Percentiles rank a stretch among this genome's conserved stretches.
These are phyloP conservation scores for Pittosporum tobira DNA, from an alignment of 129 eudicot species.

Conservation along the genomic window DNA sequence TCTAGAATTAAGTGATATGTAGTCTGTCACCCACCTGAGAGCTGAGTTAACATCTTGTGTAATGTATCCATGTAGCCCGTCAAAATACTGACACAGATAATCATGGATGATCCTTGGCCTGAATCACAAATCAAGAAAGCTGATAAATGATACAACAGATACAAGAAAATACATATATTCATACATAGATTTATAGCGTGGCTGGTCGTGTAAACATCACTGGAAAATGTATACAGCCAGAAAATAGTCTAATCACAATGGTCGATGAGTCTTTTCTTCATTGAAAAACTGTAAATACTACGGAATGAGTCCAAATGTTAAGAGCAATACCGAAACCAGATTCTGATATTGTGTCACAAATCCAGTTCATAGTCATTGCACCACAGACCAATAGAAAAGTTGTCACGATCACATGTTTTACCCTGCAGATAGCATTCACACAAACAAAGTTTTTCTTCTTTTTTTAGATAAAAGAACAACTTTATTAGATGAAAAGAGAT, in stretches of 20 bases:
- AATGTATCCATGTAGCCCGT: constrained; percentile 85
- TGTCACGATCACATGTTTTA: constrained; percentile 77
- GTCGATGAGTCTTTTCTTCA: too few species aligned
- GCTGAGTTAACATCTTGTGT: constrained; percentile 82
- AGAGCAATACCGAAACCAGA: constrained; percentile 77
- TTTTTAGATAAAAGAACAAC: too few species aligned
- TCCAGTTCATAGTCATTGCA: constrained; percentile 91
- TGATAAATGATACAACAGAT: neutral
- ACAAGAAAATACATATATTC: neutral
- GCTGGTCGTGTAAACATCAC: neutral
- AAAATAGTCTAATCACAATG: too few species aligned
- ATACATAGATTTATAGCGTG: neutral
- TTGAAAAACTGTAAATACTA: neutral
- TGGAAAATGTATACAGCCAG: too few species aligned
- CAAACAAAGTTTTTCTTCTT: too few species aligned
- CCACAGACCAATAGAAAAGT: constrained; percentile 73
- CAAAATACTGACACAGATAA: constrained; percentile 83
- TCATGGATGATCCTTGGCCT: constrained; percentile 96
- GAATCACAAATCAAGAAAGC: constrained; percentile 15
- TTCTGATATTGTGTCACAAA: constrained; percentile 84
- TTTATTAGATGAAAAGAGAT: too few species aligned
- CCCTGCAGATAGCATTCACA: constrained; percentile 30
- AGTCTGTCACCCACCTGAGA: constrained; percentile 52
- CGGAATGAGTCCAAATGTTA: neutral
- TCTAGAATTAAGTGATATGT: constrained; percentile 2